These are phyloP conservation scores for Reticulascus tulasneorum DNA, from an alignment of 2,329 filamentous ascomycete genomes.

Conservation along the genomic window DNA sequence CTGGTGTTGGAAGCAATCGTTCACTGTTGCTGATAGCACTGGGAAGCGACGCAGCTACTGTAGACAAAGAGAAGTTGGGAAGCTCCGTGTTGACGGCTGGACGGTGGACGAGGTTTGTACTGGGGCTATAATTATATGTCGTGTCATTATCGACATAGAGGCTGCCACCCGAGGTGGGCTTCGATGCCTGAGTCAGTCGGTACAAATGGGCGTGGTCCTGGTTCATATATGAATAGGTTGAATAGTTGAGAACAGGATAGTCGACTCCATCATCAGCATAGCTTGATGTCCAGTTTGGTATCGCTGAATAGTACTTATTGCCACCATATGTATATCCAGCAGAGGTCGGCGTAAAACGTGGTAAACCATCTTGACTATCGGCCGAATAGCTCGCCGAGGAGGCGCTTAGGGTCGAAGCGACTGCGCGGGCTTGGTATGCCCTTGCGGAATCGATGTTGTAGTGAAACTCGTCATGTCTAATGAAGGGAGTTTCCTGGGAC, in stretches of 20 bases:
- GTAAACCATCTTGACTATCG: constrained; percentile 25
- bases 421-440: constrained; percentile 23
- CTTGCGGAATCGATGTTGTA: constrained; percentile 34
- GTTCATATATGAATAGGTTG: constrained; percentile 30
- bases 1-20: constrained; percentile 30
- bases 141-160: constrained; percentile 33
- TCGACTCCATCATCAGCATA: constrained; percentile 35
- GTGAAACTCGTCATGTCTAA: constrained; percentile 26
- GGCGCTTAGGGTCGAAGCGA: constrained; percentile 20
- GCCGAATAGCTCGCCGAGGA: constrained; percentile 27
- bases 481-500: constrained; percentile 31
- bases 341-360: constrained; percentile 25
- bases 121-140: constrained; percentile 26
- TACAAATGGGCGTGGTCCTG: constrained; percentile 28
- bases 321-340: constrained; percentile 25
- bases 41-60: constrained; percentile 36
- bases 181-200: constrained; percentile 21
- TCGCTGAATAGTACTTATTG: constrained; percentile 28
- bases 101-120: constrained; percentile 29
- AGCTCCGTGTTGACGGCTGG: constrained; percentile 25
- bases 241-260: constrained; percentile 29
- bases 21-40: constrained; percentile 23
- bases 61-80: constrained; percentile 35
- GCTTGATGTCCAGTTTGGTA: constrained; percentile 28
- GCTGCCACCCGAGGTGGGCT: constrained; percentile 19